Evolutionary conservation across 208 protist species (phyloP), one percentile per base, ranked within the genome.

Genomic region (Leishmania guyanensis): DNA sequence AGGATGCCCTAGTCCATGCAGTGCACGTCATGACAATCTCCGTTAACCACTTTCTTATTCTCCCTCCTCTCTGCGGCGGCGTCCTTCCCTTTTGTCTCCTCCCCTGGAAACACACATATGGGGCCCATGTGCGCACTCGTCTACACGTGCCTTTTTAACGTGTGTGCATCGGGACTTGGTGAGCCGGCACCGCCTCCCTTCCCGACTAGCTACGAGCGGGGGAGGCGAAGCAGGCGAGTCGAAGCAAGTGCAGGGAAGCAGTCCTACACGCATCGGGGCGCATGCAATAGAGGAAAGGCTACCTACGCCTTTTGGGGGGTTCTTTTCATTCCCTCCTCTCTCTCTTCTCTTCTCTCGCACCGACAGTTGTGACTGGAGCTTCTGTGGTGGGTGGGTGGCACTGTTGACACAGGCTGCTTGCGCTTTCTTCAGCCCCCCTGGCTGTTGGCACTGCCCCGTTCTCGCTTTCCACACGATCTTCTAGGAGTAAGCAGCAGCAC

Each of bases 251-350:
- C 26, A 53, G 69, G 53, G 6, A 51, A 8, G 8, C 26, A 51
- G 43, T 36, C 26, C 8, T 48, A 9, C 43, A 29, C 43, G 3
- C 43, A 33, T 54, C n/a, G 69, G 22, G 46, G 20, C 26, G 69
- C 69, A 9, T 43, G 33, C 46, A 73, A 6, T 4, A 26, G 22
- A 33, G 48, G 10, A 51, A 36, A 53, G 20, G 3, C 3, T 20
- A 54, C 22, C 53, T 12, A 46, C 51, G 14, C 51, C 8, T 43
- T 12, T 10, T 56, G 5, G 5, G 0, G 3, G 65, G 43, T 1
- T 39, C 33, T 3, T 20, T 2, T 26, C n/a, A 14, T n/a, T 83
- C 16, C 66, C 48, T 36, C 20, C 77, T 65, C 85, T 84, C 70
- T 81, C 39, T 14, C 64, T 82, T 81, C 46, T 48, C 26, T 54